Evolutionary conservation across 176 grass and related monocot species (phyloP).

Genomic region (Carex parvula): DNA sequence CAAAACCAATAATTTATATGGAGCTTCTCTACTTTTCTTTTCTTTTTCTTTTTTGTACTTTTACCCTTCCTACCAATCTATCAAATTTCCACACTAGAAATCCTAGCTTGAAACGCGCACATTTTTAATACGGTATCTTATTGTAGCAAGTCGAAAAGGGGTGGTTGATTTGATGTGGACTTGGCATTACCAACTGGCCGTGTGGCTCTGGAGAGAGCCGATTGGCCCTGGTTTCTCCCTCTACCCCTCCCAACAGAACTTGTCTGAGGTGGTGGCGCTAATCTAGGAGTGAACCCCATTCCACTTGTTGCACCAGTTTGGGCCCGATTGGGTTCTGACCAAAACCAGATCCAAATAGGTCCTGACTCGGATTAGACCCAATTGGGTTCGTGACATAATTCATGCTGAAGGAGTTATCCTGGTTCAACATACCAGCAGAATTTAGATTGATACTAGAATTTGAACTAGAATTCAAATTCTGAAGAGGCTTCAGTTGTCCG

Average conservation of each 20-base stretch:
- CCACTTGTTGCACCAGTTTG: conserved; percentile 17
- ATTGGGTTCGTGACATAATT: conserved; percentile 29
- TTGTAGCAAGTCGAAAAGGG: conserved; percentile 84
- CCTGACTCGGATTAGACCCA: conserved; percentile 25
- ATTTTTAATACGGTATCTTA: conserved; percentile 21
- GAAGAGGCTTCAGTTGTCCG: conserved; percentile 35
- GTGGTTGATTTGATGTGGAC: conserved; percentile 45
- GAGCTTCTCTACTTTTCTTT: neutral
- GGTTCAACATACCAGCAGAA: conserved; percentile 40
- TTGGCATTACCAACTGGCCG: conserved; percentile 43
- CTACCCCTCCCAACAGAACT: conserved; percentile 80
- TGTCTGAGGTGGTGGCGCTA: conserved; percentile 73
- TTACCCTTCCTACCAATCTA: conserved; percentile 4
- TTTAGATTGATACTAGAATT: conserved; percentile 39
- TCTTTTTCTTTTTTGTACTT: neutral
- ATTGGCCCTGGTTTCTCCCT: conserved; percentile 83
- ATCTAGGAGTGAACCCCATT: conserved; percentile 40
- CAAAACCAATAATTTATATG: conserved; percentile 1
- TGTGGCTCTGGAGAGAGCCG: conserved; percentile 57
- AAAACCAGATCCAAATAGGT: conserved; percentile 16
- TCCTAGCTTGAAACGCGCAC: neutral
- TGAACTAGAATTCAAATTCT: conserved; percentile 33
- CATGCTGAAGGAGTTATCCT: conserved; percentile 38
- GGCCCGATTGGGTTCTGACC: conserved; percentile 27
- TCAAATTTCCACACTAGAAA: neutral